phyloP scores from a whole-genome alignment of 306 rosid species.

The Crotalaria pallida region DNA sequence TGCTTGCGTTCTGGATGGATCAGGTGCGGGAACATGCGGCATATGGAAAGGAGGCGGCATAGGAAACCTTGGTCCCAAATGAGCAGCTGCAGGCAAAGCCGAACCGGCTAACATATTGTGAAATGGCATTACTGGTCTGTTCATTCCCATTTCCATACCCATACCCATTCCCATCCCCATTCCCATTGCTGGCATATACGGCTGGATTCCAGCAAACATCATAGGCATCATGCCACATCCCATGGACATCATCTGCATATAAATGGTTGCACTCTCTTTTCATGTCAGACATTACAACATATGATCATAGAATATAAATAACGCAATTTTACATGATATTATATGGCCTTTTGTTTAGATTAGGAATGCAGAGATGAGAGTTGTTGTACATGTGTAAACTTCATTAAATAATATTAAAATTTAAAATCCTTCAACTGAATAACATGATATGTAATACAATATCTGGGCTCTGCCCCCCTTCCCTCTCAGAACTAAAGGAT shows the following conservation, averaged over 20 bases:
- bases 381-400: background rate
- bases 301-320: conserved; percentile 8
- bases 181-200: conserved; percentile 70
- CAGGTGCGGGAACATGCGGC: conserved; percentile 49
- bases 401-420: background rate
- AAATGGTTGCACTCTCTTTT: conserved; percentile 14
- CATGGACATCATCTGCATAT: conserved; percentile 93
- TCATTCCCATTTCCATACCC: conserved; percentile 82
- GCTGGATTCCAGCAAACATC: conserved; percentile 90
- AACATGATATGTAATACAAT: background rate
- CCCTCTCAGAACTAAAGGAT: background rate
- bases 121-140: conserved; percentile 68
- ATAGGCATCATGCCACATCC: conserved; percentile 92
- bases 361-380: background rate
- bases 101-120: conserved; percentile 63
- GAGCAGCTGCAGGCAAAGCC: conserved; percentile 53
- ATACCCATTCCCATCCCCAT: conserved; percentile 86
- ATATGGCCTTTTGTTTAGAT: background rate
- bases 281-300: background rate
- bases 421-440: background rate
- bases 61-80: conserved; percentile 65
- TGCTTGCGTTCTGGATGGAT: conserved; percentile 47
- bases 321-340: background rate
- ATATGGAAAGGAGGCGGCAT: conserved; percentile 63
- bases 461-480: background rate